Percentiles rank a stretch among this genome's conserved stretches.
Conservation (phyloP, 1,139 yeast species). For the Sporopachydermia cereana region DNA sequence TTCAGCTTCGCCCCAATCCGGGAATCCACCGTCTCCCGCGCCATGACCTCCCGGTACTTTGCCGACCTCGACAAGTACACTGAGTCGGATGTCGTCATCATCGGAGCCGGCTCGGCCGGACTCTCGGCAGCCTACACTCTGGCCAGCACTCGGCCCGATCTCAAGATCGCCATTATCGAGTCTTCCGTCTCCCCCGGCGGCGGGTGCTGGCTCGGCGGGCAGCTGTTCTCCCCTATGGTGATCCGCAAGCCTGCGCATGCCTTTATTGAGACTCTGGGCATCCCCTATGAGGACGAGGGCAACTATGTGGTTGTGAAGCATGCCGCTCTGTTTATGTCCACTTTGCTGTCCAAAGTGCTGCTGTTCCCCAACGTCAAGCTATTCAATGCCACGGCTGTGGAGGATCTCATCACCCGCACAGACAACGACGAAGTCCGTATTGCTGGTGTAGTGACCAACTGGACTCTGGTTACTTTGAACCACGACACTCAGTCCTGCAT, state of each 20-base stretch:
- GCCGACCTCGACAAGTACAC: conserved; percentile 64
- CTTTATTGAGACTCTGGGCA: conserved; percentile 52
- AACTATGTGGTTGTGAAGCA: conserved; percentile 73
- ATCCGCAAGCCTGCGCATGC: conserved; percentile 67
- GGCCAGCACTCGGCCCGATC: conserved; percentile 66
- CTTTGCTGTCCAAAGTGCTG: conserved; percentile 57
- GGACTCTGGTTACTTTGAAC: conserved; percentile 69
- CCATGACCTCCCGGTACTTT: conserved; percentile 70
- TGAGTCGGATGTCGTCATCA: conserved; percentile 62
- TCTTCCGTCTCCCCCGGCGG: conserved; percentile 73
- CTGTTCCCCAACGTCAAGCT: conserved; percentile 64
- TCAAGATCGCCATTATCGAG: conserved; percentile 65
- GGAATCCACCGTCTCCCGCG: conserved; percentile 73
- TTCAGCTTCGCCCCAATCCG: conserved; percentile 64
- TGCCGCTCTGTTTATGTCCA: conserved; percentile 69
- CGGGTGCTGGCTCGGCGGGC: conserved; percentile 78
- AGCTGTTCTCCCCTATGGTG: conserved; percentile 67
- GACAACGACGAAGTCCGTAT: conserved; percentile 44
- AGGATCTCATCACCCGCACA: conserved; percentile 65
- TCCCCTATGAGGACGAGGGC: conserved; percentile 70
- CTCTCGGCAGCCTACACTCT: conserved; percentile 62
- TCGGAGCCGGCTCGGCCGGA: conserved; percentile 77
- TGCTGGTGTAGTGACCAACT: conserved; percentile 75
- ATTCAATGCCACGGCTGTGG: conserved; percentile 75
- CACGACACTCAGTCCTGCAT: conserved; percentile 72